Percentiles rank a stretch among this genome's conserved stretches.
Evolutionary conservation across 1,139 yeast species (phyloP).

Genomic region (Protomyces gravidus): DNA sequence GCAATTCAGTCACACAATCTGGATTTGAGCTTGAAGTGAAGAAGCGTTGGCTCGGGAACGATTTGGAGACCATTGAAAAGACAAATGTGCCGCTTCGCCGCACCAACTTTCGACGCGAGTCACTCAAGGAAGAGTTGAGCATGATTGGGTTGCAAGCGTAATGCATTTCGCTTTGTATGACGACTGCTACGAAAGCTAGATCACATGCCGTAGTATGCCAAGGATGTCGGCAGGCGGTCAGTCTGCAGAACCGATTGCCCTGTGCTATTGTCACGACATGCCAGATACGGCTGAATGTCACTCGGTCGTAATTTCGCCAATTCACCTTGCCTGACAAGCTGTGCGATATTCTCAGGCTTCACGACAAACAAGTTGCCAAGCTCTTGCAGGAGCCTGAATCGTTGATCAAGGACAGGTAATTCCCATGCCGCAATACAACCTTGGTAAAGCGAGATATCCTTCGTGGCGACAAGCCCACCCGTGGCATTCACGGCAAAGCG

Average conservation of each 20-base stretch:
- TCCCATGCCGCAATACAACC: constrained; percentile 68
- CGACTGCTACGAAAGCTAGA: background rate
- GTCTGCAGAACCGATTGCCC: background rate
- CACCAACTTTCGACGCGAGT: constrained; percentile 8
- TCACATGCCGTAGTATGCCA: background rate
- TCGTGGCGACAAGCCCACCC: constrained; percentile 81
- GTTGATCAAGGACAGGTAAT: constrained; percentile 59
- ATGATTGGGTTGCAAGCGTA: background rate
- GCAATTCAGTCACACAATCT: constrained; percentile 79
- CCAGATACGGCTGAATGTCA: constrained; percentile 43
- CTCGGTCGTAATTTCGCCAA: constrained; percentile 64
- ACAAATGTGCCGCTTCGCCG: constrained; percentile 70
- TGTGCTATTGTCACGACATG: constrained; percentile 28
- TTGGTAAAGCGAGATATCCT: constrained; percentile 77
- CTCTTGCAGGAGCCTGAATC: constrained; percentile 70
- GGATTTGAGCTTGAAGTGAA: constrained; percentile 87
- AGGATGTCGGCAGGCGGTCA: background rate
- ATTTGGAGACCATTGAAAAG: constrained; percentile 66
- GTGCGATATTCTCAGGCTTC: constrained; percentile 60
- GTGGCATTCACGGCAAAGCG: constrained; percentile 70
- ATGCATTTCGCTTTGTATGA: no score
- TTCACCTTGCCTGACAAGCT: constrained; percentile 78
- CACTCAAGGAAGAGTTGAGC: constrained; percentile 9
- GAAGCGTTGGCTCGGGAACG: constrained; percentile 85
- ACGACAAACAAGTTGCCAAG: constrained; percentile 78